Conservation (phyloP, 2,329 filamentous ascomycete species). For the Colletotrichum sp. region DNA sequence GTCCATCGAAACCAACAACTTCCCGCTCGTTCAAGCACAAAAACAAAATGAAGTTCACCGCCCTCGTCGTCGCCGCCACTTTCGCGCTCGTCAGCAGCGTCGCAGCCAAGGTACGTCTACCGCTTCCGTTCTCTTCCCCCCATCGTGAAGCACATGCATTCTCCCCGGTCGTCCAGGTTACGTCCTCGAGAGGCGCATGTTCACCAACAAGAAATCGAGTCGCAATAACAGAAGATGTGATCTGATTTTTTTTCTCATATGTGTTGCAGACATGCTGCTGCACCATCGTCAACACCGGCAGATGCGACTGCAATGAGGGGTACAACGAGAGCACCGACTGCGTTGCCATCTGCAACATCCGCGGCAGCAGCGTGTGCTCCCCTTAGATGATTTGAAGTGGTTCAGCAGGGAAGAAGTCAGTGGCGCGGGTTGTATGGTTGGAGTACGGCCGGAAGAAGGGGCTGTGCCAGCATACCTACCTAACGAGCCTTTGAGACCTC, state of each 20-base stretch:
- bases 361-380: not conserved
- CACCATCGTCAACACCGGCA: not conserved
- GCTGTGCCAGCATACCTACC: no score
- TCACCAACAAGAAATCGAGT: not conserved
- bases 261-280: not conserved
- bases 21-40: not conserved
- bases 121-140: not conserved
- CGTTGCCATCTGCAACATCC: not conserved
- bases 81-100: not conserved
- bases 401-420: accelerated
- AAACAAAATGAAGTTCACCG: not conserved
- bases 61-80: not conserved
- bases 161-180: accelerated
- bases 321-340: not conserved
- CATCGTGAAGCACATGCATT: no score
- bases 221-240: accelerated
- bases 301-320: not conserved
- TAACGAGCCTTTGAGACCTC: not conserved
- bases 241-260: not conserved
- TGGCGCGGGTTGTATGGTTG: accelerated
- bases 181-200: not conserved
- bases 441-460: not conserved
- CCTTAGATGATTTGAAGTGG: not conserved
- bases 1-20: not conserved
- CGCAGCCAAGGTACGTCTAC: not conserved